Conservation (phyloP, 345 rosid species). For the Eutrema japonicum region DNA sequence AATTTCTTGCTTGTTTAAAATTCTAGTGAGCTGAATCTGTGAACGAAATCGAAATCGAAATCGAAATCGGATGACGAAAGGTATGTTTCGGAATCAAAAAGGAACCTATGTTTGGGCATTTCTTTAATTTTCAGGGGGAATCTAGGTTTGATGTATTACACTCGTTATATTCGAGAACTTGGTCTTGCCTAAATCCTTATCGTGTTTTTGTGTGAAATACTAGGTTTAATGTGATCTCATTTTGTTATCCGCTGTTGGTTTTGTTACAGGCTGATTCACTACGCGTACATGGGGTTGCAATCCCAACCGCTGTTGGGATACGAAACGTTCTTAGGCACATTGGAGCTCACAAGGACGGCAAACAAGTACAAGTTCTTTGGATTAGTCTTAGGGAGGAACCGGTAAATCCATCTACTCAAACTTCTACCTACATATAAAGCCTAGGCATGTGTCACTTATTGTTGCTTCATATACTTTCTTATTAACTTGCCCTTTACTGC, state of each 20-base stretch:
- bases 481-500: constrained; percentile 6
- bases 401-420: constrained; percentile 46
- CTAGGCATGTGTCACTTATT: constrained; percentile 16
- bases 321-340: constrained; percentile 84
- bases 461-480: constrained; percentile 6
- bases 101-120: neutral
- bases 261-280: constrained; percentile 71
- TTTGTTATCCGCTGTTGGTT: constrained; percentile 12
- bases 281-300: constrained; percentile 92
- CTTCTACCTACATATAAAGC: neutral
- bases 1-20: neutral
- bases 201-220: neutral
- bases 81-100: constrained; percentile 9
- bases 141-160: constrained; percentile 6
- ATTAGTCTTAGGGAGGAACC: constrained; percentile 97
- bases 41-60: neutral
- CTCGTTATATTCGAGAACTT: neutral
- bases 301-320: constrained; percentile 84
- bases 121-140: neutral
- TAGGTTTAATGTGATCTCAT: constrained; percentile 1
- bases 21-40: constrained; percentile 28
- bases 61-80: constrained; percentile 9
- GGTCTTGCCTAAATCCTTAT: neutral
- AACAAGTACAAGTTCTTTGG: constrained; percentile 74
- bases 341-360: constrained; percentile 70